Conservation (phyloP, 2,329 filamentous ascomycete species). For the Colletotrichum scovillei region DNA sequence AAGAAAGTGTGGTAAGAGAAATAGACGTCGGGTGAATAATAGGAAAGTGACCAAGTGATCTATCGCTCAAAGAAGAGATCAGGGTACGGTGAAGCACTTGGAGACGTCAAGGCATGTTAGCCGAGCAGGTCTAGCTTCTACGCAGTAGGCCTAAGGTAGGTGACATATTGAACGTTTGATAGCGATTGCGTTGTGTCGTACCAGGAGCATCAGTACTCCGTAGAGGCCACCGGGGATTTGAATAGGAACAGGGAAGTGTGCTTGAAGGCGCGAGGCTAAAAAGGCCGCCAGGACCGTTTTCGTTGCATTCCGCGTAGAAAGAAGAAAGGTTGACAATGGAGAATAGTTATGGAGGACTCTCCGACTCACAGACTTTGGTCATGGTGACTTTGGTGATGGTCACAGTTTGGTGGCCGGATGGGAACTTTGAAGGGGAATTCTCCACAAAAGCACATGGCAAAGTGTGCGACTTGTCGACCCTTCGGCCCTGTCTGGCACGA, state of each 20-base stretch:
- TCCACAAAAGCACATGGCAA: conserved; percentile 30
- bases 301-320: conserved; percentile 5
- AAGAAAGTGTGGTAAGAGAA: conserved; percentile 20
- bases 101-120: neutral
- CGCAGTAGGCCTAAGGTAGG: neutral
- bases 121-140: neutral
- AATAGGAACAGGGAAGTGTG: neutral
- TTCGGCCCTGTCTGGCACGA: neutral
- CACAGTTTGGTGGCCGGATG: neutral
- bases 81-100: neutral
- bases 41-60: conserved; percentile 1
- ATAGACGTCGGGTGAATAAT: neutral
- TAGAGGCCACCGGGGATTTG: neutral
- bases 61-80: neutral
- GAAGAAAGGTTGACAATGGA: neutral
- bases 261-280: conserved; percentile 7
- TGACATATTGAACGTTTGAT: neutral
- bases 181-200: conserved; percentile 5
- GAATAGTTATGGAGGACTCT: no score
- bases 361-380: neutral
- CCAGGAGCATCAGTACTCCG: neutral
- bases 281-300: conserved; percentile 6
- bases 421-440: neutral
- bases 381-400: neutral
- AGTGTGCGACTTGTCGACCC: neutral